Conservation (phyloP, 805 yeast genomes). For the Saturnispora saitoi region DNA sequence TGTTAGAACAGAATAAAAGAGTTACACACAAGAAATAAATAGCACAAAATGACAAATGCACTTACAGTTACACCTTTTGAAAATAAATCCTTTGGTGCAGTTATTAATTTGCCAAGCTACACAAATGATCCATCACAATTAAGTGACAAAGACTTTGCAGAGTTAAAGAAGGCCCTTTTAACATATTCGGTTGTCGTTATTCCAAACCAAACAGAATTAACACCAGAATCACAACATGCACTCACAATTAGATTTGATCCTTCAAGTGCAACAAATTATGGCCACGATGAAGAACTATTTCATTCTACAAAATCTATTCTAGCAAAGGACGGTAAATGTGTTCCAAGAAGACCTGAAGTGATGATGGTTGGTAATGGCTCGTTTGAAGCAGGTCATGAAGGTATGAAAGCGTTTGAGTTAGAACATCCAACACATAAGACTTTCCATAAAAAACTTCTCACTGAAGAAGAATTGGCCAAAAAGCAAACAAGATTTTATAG, state of each 20-base stretch:
- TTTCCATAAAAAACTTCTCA: conserved; percentile 63
- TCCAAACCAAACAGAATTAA: conserved; percentile 57
- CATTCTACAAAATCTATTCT: conserved; percentile 59
- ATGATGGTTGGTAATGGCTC: conserved; percentile 82
- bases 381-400: conserved; percentile 38
- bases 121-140: conserved; percentile 67
- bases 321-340: conserved; percentile 71
- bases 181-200: conserved; percentile 65
- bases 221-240: conserved; percentile 68
- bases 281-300: conserved; percentile 71
- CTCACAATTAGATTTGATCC: conserved; percentile 78
- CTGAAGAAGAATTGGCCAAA: conserved; percentile 52
- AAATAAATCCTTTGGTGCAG: conserved; percentile 60
- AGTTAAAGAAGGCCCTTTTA: conserved; percentile 55
- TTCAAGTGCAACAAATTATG: conserved; percentile 58
- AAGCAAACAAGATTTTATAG: conserved; percentile 77
- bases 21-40: too few species aligned
- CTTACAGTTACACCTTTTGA: conserved; percentile 38
- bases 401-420: conserved; percentile 43
- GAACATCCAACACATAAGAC: conserved; percentile 81
- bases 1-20: neutral
- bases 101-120: conserved; percentile 53
- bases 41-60: conserved; percentile 5
- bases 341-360: conserved; percentile 80
- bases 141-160: conserved; percentile 54